Evolutionary conservation across 1,284 basidiomycete genomes (phyloP), one percentile per base, ranked within the genome.

Genomic region (Vanrija sp.): DNA sequence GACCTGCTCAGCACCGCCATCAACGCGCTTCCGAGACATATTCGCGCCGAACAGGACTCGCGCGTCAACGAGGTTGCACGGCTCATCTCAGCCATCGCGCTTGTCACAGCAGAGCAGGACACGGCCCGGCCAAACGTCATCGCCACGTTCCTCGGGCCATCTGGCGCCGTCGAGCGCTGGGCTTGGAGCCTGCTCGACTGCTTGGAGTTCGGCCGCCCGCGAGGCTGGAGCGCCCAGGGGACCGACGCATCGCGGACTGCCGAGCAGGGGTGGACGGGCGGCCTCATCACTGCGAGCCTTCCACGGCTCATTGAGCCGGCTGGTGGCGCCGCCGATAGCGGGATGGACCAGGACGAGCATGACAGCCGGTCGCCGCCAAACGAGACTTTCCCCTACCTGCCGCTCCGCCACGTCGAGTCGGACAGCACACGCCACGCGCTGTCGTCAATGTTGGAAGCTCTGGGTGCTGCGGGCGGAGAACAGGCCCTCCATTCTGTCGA

Each of bases 141-240:
- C 6, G 82, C 82, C 4, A 81, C 82, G 51, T 79, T 95, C 6
- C 80, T 94, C 0, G 91, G 91, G 3, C 87, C 91, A 0, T 81
- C 79, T 0, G 91, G 91, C 5, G 85, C 87, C 0, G 85, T 95
- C 18, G 89, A 94, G 65, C 86, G 86, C 71, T 95, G 91, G 92
- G 89, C 89, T 1, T 91, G 87, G 85, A 82, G 83, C 43, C 69
- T 95, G 2, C 80, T 95, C 26, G 83, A 84, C 3, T 88, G 86
- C 15, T 77, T 94, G 26, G 85, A 89, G 64, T 83, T 94, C 57
- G 79, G 78, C 1, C 79, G 81, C 34, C 86, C 85, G 5, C 69
- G 80, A 0, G 72, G 71, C 16, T 85, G 62, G 78, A 80, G 26
- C 15, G 80, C 82, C 14, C 73, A 77, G 5, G 58, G 43, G 48